A percentile compares a stretch with the other conserved stretches of the same genome.
Evolutionary conservation across 805 yeast species (phyloP).

Genomic region (Cyberlindnera sargentensis): DNA sequence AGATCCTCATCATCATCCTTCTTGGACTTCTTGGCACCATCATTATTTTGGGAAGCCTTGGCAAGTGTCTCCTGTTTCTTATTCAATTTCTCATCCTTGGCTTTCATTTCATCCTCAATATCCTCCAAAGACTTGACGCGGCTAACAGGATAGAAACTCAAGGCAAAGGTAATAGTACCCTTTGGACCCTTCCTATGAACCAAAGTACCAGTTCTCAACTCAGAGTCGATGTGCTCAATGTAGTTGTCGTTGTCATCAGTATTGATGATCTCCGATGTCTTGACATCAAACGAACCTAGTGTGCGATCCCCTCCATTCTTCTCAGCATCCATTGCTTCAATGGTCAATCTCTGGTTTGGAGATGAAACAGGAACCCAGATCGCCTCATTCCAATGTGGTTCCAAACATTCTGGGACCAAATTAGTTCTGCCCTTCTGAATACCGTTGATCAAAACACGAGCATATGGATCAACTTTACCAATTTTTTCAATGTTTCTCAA

Average conservation of each 20-base stretch:
- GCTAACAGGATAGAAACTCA: slow-evolving; percentile 78
- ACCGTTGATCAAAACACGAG: slow-evolving; percentile 72
- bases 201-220: slow-evolving; percentile 53
- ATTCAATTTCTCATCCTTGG: slow-evolving; percentile 29
- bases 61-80: slow-evolving; percentile 12
- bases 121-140: slow-evolving; percentile 79
- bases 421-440: slow-evolving; percentile 71
- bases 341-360: slow-evolving; percentile 69
- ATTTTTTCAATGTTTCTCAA: slow-evolving; percentile 80
- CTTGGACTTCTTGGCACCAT: slow-evolving; percentile 22
- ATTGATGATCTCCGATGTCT: slow-evolving; percentile 58
- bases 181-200: slow-evolving; percentile 74
- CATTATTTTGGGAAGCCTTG: slow-evolving; percentile 10
- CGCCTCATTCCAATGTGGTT: slow-evolving; percentile 83
- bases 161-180: slow-evolving; percentile 67
- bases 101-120: slow-evolving; percentile 46
- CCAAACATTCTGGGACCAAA: slow-evolving; percentile 53
- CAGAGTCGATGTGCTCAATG: slow-evolving; percentile 48
- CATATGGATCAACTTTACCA: slow-evolving; percentile 91
- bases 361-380: slow-evolving; percentile 78
- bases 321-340: slow-evolving; percentile 93
- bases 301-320: slow-evolving; percentile 74
- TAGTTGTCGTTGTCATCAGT: slow-evolving; percentile 57
- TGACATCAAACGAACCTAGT: slow-evolving; percentile 74
- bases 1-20: slow-evolving; percentile 29